Percentiles rank a stretch among this genome's conserved stretches.
Evolutionary conservation across 805 yeast genomes (phyloP).

Genomic region (Candida coquimbonensis): DNA sequence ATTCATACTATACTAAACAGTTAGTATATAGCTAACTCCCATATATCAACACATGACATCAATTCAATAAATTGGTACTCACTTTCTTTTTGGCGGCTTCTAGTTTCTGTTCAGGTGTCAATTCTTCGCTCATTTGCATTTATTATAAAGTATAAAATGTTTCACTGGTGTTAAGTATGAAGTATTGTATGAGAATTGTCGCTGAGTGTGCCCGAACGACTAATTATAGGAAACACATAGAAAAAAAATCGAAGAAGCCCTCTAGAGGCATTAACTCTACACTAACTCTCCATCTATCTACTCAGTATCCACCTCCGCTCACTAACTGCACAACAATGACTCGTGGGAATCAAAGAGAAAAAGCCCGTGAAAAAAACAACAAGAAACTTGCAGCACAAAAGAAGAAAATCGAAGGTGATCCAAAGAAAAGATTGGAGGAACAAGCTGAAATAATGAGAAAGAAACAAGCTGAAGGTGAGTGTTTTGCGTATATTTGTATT

Average conservation of each 20-base stretch:
- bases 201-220: too few species aligned
- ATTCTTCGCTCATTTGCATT: slow-evolving; percentile 21
- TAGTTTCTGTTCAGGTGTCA: slow-evolving; percentile 49
- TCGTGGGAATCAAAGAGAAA: slow-evolving; percentile 94
- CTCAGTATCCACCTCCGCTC: too few species aligned
- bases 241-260: too few species aligned
- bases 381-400: slow-evolving; percentile 71
- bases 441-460: slow-evolving; percentile 89
- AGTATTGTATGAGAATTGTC: too few species aligned
- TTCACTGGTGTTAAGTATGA: too few species aligned
- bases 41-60: too few species aligned
- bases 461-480: slow-evolving; percentile 79
- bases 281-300: too few species aligned
- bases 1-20: slow-evolving; percentile 39
- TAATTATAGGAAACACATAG: too few species aligned
- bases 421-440: slow-evolving; percentile 73
- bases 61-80: background rate
- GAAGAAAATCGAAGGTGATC: slow-evolving; percentile 72
- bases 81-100: slow-evolving; percentile 70
- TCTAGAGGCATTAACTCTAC: too few species aligned
- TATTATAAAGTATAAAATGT: too few species aligned
- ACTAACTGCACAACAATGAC: slow-evolving; percentile 62
- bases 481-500: background rate
- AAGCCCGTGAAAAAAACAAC: slow-evolving; percentile 80
- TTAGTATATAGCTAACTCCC: background rate